Base-by-base conservation (phyloP, 306 rosid species). In the Hylodesmum podocarpum region DNA sequence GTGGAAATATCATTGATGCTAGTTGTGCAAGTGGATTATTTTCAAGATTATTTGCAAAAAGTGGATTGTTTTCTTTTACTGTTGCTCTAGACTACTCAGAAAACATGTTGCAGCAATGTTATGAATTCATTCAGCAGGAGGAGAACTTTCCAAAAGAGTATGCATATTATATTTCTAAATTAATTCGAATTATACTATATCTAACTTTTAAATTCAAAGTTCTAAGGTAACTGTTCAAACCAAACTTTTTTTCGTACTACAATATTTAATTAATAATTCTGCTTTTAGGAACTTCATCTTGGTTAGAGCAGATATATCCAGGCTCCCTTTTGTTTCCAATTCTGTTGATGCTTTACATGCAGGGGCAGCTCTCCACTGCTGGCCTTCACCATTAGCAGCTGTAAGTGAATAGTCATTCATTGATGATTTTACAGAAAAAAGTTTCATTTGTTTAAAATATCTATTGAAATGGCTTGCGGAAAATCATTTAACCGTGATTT, bases 11-110 rank as follows among this genome's bases (percentile, higher is more conserved):
- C 71, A 81, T 95, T 55, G 98, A 92, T 80, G 97, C 97, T 64
- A 89, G 98, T 81, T 95, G 98, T 75, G 98, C 85, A 78, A 95
- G 97, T 72, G 98, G 98, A 63, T 41, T 95, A 21, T 92, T 95
- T 85, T 90, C 98, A 58, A 88, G 97, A 88, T 83, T 88, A 63
- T 92, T 95, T 75, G 89, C 97, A 61, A 88, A 92, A 89, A 95
- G 97, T 76, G 88, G 93, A 59, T 75, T 90, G 76, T 95, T 92
- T 89, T 90, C 96, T 62, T 84, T 53, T 39, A 91, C 88, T 80
- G 91, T 90, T 76, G 98, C 97, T 70, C 86, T 95, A 55, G 98
- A 92, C 80, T 95, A 92, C 86, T 95, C 98, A 10, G 97, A 95
- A 79, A 95, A 83, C 90, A 95, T 95, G 98, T 78, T 95, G 88